Evolutionary conservation across 140 eudicot species (phyloP), one percentile per base, ranked within the genome.

Genomic region (Oenanthe javanica): DNA sequence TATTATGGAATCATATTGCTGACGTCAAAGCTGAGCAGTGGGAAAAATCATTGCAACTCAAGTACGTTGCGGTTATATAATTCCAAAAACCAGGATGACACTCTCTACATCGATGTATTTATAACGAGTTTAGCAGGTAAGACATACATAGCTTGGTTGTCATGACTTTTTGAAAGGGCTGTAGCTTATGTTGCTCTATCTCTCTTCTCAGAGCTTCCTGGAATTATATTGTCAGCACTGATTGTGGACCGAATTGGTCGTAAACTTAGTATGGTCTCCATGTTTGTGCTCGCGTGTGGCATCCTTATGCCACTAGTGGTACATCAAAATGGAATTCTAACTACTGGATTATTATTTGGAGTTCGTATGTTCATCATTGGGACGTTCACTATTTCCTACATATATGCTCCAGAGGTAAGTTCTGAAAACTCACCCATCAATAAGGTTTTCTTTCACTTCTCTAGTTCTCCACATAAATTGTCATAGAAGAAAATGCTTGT

Each of bases 101-200:
- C 73, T 38, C 80, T 71, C 73, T 89, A 89, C 51, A 54, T 16
- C 66, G 80, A 84, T 63, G 79, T 81, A 36, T 84, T 89, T 59
- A 77, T 89, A 55, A 85, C 86, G 70, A 84, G 85, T 84, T 70
- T 90, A 80, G 94, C 91, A 82, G 94, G 94, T 89, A 89, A 7
- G 23, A 8, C 54, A n/a, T 61, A 50, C 52, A 66, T 47, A 23
- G 79, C n/a, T 23, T 49, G 45, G 46, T 8, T 49, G 11, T 48
- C 73, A 14, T 36, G 9, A 67, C 19, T 67, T 66, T 67, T 25
- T 10, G 10, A 31, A 36, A 12, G 45, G 21, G 8, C 31, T 25
- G 73, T 67, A 43, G 70, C 76, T 75, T 48, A 48, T 64, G 50
- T 77, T 13, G 23, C 25, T 70, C 25, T 50, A 46, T 42, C 40